Conservation (phyloP, 352 stramenopile genomes). For the Phytophthora syringae region DNA sequence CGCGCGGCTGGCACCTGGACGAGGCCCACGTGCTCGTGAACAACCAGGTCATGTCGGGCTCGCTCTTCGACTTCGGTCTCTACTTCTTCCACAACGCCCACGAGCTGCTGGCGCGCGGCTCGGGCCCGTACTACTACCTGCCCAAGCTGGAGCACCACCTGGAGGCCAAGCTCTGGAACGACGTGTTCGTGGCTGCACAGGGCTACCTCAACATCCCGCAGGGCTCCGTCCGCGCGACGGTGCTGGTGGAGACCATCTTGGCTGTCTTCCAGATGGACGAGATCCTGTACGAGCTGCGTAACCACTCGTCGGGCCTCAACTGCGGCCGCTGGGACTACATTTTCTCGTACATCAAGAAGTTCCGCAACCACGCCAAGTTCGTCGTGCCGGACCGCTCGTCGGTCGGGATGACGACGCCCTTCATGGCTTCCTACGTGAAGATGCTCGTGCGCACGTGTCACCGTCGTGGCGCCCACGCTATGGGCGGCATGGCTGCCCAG, state of each 20-base stretch:
- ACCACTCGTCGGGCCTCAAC: conserved; percentile 97
- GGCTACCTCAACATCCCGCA: conserved; percentile 91
- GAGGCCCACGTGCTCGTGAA: conserved; percentile 95
- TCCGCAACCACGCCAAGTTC: conserved; percentile 92
- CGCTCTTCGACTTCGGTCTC: conserved; percentile 96
- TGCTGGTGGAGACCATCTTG: conserved; percentile 97
- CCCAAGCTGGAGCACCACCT: conserved; percentile 96
- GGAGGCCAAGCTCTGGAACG: conserved; percentile 96
- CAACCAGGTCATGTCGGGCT: conserved; percentile 91
- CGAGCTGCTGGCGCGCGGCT: conserved; percentile 81
- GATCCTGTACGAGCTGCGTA: conserved; percentile 94
- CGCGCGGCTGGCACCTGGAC: conserved; percentile 94
- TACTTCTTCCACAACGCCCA: conserved; percentile 98
- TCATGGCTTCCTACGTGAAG: conserved; percentile 96
- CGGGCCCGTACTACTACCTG: conserved; percentile 95
- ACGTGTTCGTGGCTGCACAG: conserved; percentile 95
- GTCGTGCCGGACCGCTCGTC: conserved; percentile 93
- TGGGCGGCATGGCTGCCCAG: conserved; percentile 97
- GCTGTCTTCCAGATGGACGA: conserved; percentile 98
- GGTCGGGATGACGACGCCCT: conserved; percentile 94
- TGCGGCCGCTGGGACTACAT: conserved; percentile 98
- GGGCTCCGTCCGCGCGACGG: conserved; percentile 92
- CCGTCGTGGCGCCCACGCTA: conserved; percentile 94
- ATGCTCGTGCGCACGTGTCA: conserved; percentile 96
- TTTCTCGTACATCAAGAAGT: conserved; percentile 98